A percentile compares a stretch with the other conserved stretches of the same genome.
Evolutionary conservation across 352 stramenopile species (phyloP).

Genomic region (Phytophthora tentaculata): DNA sequence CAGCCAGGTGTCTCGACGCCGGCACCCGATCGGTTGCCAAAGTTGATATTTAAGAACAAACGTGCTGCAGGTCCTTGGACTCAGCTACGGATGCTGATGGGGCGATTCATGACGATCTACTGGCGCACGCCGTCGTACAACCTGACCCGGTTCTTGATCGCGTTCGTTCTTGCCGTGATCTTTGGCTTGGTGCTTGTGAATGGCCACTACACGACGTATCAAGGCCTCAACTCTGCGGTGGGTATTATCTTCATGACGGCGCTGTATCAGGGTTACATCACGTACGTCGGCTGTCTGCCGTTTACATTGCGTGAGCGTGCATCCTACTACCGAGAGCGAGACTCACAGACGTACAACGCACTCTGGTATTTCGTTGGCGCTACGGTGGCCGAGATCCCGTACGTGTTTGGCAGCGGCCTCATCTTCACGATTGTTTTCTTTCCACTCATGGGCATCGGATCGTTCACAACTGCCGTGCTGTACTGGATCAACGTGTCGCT

Average conservation of each 20-base stretch:
- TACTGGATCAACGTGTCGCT: slow-evolving; percentile 49
- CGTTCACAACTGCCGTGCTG: slow-evolving; percentile 34
- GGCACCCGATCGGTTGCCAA: slow-evolving; percentile 7
- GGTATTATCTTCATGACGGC: slow-evolving; percentile 81
- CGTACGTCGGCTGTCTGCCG: slow-evolving; percentile 65
- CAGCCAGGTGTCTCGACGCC: slow-evolving; percentile 32
- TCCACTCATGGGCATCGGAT: slow-evolving; percentile 41
- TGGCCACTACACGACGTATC: slow-evolving; percentile 40
- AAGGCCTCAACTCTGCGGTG: slow-evolving; percentile 45
- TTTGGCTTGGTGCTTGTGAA: slow-evolving; percentile 65
- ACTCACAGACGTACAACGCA: slow-evolving; percentile 80
- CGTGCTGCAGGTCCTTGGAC: slow-evolving; percentile 31
- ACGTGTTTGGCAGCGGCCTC: slow-evolving; percentile 38
- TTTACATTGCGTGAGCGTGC: slow-evolving; percentile 78
- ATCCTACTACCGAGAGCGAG: slow-evolving; percentile 68
- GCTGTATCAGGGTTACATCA: slow-evolving; percentile 70
- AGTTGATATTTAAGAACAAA: slow-evolving; percentile 42
- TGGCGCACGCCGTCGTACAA: slow-evolving; percentile 89
- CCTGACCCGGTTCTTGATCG: slow-evolving; percentile 65
- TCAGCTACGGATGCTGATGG: slow-evolving; percentile 40
- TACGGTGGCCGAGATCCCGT: slow-evolving; percentile 75
- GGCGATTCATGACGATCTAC: slow-evolving; percentile 67
- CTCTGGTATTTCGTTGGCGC: slow-evolving; percentile 69
- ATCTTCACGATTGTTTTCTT: slow-evolving; percentile 53
- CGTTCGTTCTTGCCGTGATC: slow-evolving; percentile 55